These are phyloP conservation scores for Tremellales sp. DNA, from an alignment of 1,284 basidiomycete species.

Conservation along the genomic window DNA sequence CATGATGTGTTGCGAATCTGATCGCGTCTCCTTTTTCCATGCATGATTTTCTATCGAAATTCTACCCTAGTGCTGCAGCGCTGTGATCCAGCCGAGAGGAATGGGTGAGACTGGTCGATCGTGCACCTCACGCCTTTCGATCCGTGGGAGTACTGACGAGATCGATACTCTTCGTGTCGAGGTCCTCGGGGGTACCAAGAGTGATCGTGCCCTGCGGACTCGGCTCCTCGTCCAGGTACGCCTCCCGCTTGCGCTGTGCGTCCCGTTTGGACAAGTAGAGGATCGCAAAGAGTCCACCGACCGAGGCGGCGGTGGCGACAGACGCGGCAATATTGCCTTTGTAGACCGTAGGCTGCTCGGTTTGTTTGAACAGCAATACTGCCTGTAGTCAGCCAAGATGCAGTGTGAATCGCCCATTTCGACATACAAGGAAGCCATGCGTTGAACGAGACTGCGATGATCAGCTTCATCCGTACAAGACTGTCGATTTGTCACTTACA, in stretches of 20 bases:
- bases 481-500: constrained; percentile 4
- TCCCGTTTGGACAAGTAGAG: constrained; percentile 12
- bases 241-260: neutral
- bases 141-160: too few relatives aligned
- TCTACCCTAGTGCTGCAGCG: too few relatives aligned
- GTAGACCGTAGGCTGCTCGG: constrained; percentile 22
- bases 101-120: too few relatives aligned
- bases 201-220: neutral
- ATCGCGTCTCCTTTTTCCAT: too few relatives aligned
- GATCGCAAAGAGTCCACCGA: constrained; percentile 7
- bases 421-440: constrained; percentile 23
- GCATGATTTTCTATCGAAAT: too few relatives aligned
- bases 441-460: constrained; percentile 17
- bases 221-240: neutral
- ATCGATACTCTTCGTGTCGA: neutral
- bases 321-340: constrained; percentile 23
- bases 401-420: neutral
- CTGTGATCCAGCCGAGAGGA: too few relatives aligned
- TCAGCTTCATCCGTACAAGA: neutral
- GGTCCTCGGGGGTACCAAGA: neutral
- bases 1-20: too few relatives aligned
- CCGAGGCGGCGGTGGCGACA: constrained; percentile 9
- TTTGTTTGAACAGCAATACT: constrained; percentile 26
- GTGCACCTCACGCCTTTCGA: too few relatives aligned
- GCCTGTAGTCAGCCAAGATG: neutral